Evolutionary conservation across 2,329 filamentous ascomycete species (phyloP), one percentile per base, ranked within the genome.

Genomic region (Ceratocystis alfenasii): DNA sequence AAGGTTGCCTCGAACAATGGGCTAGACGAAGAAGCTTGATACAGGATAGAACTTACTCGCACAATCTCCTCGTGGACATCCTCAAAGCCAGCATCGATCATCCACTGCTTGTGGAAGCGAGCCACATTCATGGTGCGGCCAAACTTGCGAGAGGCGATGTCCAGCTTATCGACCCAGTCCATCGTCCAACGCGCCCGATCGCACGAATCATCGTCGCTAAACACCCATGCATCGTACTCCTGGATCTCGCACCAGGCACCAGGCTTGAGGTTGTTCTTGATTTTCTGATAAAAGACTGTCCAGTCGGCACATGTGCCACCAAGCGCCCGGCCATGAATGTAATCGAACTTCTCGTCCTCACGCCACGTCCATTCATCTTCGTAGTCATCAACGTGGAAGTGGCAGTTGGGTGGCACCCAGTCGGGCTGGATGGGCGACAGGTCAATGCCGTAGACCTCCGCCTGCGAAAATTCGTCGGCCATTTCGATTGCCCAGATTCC

Each of bases 321-420:
- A 61, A 53, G 68, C 22, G 65, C 61, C 6, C 68, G 67, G 3
- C 65, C 68, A 64, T 69, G 68, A 69, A 77, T 72, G 68, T 71
- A 74, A 69, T 74, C 73, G 67, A 75, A 75, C 30, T 69, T 70
- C 33, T 74, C 71, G 70, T 83, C 79, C 8, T 69, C 65, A 1
- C 70, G 70, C 66, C 74, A 76, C 69, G 76, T 74, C 76, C 77
- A 78, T 22, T 73, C 70, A n/a, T 80, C 77, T 71, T 85, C 83
- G 45, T 82, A 81, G 71, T 88, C 85, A 71, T 88, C 85, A 45
- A 88, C 80, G 66, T 85, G 78, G 70, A 88, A 88, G 66, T 80
- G 78, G 67, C 85, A 82, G 70, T 88, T 88, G 33, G 78, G 76
- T 1, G 84, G 83, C 2, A 86, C 79, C 74, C 79, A 80, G 33